These are phyloP conservation scores for Xanthoconium stramineum DNA, from an alignment of 768 basidiomycete species.

Conservation along the genomic window DNA sequence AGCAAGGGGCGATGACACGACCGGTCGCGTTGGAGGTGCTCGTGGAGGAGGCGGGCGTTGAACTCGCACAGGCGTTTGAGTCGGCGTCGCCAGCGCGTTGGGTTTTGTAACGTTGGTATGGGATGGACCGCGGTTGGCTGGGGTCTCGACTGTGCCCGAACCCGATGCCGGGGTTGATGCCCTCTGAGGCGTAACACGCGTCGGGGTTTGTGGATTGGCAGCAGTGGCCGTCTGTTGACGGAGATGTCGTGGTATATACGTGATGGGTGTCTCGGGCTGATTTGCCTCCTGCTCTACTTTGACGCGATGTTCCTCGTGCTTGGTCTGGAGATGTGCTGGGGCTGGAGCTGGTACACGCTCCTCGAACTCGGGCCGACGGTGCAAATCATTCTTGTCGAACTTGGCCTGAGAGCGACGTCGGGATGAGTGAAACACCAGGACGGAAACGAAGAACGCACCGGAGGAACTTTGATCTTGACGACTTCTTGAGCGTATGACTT, in stretches of 20 bases:
- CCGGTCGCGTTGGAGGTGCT: conserved; percentile 1
- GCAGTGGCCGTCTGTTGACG: conserved; percentile 27
- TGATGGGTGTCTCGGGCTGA: conserved; percentile 18
- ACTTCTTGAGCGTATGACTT: conserved; percentile 84
- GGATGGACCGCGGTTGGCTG: neutral
- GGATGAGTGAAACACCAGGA: neutral
- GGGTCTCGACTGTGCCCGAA: neutral
- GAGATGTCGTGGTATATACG: conserved; percentile 41
- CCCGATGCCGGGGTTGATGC: neutral
- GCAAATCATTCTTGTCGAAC: conserved; percentile 62
- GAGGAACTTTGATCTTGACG: conserved; percentile 79
- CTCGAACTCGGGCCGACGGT: conserved; percentile 69
- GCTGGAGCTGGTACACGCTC: conserved; percentile 36
- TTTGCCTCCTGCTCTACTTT: conserved; percentile 18
- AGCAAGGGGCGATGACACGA: conserved; percentile 14
- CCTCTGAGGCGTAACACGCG: neutral
- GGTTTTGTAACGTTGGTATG: neutral
- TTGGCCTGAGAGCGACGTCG: conserved; percentile 36
- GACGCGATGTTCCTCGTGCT: conserved; percentile 1
- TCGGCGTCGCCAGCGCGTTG: conserved; percentile 32
- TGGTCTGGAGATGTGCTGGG: neutral
- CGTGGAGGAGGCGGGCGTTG: conserved; percentile 26
- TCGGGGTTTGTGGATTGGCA: neutral
- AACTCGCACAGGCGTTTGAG: conserved; percentile 33
- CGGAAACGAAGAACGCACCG: conserved; percentile 46